Evolutionary conservation across 129 eudicot genomes (phyloP).

Genomic region (Helianthus tuberosus): DNA sequence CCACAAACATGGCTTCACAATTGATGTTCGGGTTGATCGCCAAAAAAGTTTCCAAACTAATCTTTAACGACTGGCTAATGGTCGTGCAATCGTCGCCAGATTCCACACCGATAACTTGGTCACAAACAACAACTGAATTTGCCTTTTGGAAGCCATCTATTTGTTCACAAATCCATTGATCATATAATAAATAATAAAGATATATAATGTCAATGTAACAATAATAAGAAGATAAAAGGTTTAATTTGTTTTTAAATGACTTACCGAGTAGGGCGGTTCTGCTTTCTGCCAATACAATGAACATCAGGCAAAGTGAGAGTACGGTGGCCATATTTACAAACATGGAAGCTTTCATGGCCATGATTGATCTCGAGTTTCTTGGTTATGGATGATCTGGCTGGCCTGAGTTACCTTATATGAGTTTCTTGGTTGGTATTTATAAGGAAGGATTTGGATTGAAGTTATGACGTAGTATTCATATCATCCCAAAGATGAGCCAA

Average conservation of each 20-base stretch:
- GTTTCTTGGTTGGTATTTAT: not conserved
- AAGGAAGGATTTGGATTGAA: not conserved
- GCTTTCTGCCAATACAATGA: slow-evolving; percentile 18
- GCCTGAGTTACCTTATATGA: not conserved
- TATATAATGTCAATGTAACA: not conserved
- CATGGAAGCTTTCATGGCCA: slow-evolving; percentile 31
- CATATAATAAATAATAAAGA: not conserved
- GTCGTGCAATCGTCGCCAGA: slow-evolving; percentile 25
- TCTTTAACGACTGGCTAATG: slow-evolving; percentile 18
- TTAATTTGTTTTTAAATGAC: not conserved
- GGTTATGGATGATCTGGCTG: too few relatives aligned
- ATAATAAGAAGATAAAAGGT: not conserved
- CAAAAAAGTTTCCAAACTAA: slow-evolving; percentile 22
- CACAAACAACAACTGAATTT: slow-evolving; percentile 14
- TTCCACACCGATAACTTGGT: slow-evolving; percentile 25
- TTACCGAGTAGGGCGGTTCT: slow-evolving; percentile 12
- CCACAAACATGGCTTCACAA: slow-evolving; percentile 30
- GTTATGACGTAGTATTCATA: not conserved
- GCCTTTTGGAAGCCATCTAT: slow-evolving; percentile 17
- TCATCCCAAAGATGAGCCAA: not conserved
- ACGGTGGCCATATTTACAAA: slow-evolving; percentile 20
- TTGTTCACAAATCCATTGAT: not conserved
- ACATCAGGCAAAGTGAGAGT: slow-evolving; percentile 28
- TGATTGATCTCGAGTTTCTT: not conserved
- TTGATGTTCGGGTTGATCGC: slow-evolving; percentile 39